Conservation (phyloP, 1,284 basidiomycete species). For the Megacollybia platyphylla region DNA sequence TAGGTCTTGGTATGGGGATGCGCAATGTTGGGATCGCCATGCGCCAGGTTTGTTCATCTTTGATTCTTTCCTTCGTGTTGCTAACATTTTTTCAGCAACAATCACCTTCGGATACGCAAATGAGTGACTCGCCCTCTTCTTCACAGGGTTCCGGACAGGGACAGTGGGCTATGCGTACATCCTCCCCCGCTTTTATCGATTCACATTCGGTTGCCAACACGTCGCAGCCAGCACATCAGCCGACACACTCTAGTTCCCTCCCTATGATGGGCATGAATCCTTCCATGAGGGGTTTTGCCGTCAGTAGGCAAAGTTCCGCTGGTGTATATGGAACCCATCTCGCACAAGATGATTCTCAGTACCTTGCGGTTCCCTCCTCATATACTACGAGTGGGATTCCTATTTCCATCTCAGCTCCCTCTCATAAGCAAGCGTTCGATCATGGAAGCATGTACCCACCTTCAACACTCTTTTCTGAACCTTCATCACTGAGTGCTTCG, state of each 20-base stretch:
- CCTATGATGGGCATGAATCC: not conserved
- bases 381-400: conserved; percentile 19
- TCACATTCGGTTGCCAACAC: not conserved
- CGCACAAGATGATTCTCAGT: conserved; percentile 21
- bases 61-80: not conserved
- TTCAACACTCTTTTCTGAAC: conserved; percentile 11
- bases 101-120: conserved; percentile 1
- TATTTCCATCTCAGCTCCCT: conserved; percentile 48
- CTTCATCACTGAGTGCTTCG: conserved; percentile 10
- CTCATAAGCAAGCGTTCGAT: conserved; percentile 57
- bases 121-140: not conserved
- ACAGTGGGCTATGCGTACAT: not conserved
- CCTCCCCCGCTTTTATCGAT: conserved; percentile 8
- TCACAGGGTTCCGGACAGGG: not conserved
- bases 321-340: conserved; percentile 8
- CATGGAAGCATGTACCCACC: conserved; percentile 35
- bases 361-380: conserved; percentile 14
- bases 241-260: not conserved
- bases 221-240: not conserved
- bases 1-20: conserved; percentile 18
- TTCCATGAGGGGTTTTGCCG: conserved; percentile 3
- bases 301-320: conserved; percentile 5
- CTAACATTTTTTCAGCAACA: conserved; percentile 11
- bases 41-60: not conserved
- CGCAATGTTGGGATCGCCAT: conserved; percentile 8